These are phyloP conservation scores for Phytophthora pini DNA, from an alignment of 352 stramenopile genomes.

Conservation along the genomic window DNA sequence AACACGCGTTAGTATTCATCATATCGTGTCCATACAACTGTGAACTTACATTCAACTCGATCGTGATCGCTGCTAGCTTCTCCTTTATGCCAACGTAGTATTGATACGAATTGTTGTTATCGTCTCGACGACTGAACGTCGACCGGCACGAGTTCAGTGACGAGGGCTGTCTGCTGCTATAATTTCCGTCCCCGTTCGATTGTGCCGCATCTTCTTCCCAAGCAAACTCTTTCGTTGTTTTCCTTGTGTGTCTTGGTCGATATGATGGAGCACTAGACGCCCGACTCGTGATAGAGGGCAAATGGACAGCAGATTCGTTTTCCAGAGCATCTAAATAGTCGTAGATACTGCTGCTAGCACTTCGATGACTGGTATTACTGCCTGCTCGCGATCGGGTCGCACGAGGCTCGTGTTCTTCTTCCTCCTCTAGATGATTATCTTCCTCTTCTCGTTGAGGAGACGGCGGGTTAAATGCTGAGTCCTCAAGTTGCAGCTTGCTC, in stretches of 20 bases:
- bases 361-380: slow-evolving; percentile 17
- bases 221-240: slow-evolving; percentile 31
- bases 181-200: slow-evolving; percentile 6
- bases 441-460: slow-evolving; percentile 44
- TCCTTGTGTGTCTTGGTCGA: slow-evolving; percentile 15
- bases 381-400: slow-evolving; percentile 30
- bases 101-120: slow-evolving; percentile 49
- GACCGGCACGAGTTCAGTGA: slow-evolving; percentile 42
- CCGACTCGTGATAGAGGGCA: slow-evolving; percentile 45
- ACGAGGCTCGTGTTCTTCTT: slow-evolving; percentile 38
- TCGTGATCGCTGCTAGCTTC: slow-evolving; percentile 78
- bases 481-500: slow-evolving; percentile 52
- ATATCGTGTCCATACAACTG: slow-evolving; percentile 1
- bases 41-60: slow-evolving; percentile 73
- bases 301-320: slow-evolving; percentile 59
- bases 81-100: slow-evolving; percentile 82
- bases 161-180: slow-evolving; percentile 14
- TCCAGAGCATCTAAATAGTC: slow-evolving; percentile 83
- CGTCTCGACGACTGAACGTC: slow-evolving; percentile 30
- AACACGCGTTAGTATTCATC: slow-evolving; percentile 2
- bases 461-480: slow-evolving; percentile 41
- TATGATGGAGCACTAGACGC: slow-evolving; percentile 15
- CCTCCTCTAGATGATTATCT: slow-evolving; percentile 19
- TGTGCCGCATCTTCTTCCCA: slow-evolving; percentile 42
- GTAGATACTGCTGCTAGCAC: slow-evolving; percentile 64